Evolutionary conservation across 2,329 filamentous ascomycete genomes (phyloP).

Genomic region (Hypoxylon sp.): DNA sequence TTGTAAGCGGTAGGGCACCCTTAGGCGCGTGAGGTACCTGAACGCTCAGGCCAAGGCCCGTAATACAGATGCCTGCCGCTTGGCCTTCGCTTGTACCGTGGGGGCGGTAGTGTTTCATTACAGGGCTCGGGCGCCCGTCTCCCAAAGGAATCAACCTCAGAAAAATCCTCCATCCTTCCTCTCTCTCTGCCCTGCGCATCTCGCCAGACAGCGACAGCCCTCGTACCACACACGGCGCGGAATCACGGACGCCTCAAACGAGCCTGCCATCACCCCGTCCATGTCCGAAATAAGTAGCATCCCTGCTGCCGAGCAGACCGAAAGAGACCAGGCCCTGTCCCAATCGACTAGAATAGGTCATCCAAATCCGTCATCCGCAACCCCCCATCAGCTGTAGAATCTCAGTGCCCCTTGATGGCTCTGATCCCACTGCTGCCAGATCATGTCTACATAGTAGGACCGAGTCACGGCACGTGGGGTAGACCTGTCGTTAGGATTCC

Average conservation of each 20-base stretch:
- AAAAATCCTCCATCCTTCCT: slow-evolving; percentile 25
- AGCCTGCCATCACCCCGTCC: slow-evolving; percentile 5
- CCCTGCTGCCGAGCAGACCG: slow-evolving; percentile 27
- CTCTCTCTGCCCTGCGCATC: slow-evolving; percentile 16
- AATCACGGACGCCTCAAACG: neutral
- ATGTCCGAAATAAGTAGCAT: slow-evolving; percentile 21
- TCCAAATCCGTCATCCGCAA: slow-evolving; percentile 1
- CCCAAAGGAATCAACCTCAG: slow-evolving; percentile 14
- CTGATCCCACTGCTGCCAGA: slow-evolving; percentile 9
- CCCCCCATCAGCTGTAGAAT: slow-evolving; percentile 1
- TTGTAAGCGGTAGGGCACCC: no score
- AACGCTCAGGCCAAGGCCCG: neutral
- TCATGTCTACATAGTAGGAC: slow-evolving; percentile 16
- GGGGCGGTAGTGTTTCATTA: slow-evolving; percentile 28
- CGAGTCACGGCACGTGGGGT: slow-evolving; percentile 20
- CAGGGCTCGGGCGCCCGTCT: slow-evolving; percentile 26
- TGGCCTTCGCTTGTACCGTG: no score
- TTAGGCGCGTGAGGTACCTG: no score
- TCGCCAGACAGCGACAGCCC: slow-evolving; percentile 15
- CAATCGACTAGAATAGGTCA: slow-evolving; percentile 27
- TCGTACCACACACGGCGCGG: slow-evolving; percentile 8
- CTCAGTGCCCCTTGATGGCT: slow-evolving; percentile 21
- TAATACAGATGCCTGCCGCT: neutral
- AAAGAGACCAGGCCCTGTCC: slow-evolving; percentile 22
- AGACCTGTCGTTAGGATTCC: slow-evolving; percentile 15